Base-by-base conservation (phyloP, 2,329 filamentous ascomycete species). In the Stromatinia cepivora region DNA sequence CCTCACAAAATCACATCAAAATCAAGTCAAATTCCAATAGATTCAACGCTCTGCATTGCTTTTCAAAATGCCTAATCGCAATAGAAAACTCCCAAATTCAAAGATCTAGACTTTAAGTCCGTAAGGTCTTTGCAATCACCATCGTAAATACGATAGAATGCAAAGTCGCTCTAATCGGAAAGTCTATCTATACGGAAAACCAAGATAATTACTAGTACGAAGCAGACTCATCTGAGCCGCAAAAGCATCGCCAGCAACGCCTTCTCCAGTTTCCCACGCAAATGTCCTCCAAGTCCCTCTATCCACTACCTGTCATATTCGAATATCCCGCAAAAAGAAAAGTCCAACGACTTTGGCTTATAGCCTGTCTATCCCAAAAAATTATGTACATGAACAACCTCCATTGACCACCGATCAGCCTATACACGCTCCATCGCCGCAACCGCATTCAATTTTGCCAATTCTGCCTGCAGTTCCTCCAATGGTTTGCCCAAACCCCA, bases 401-500 rank as follows among this genome's bases (percentile, higher is more conserved):
- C 34, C 22, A 36, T 50, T 15, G n/a, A 25, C 34, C 22, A 36
- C 39, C 13, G n/a, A 25, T 63, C 61, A 52, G 20, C 17, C n/a
- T 52, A 64, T 25, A 52, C 34, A 42, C 10, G 15, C 17, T 25
- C 45, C n/a, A 8, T 22, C 20, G 46, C 34, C 9, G 61, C 31
- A 64, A 34, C 31, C 11, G 34, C 15, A 6, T 62, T 62, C 45
- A 67, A 17, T 34, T 53, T 67, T 45, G 46, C 56, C n/a, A 50
- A 48, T 67, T 62, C 56, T 13, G 56, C 56, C 3, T 62, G 22
- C 54, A 66, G 20, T 25, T 66, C 63, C 36, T 67, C 66, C 45
- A 67, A 39, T 13, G 42, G 42, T 34, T 61, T 67, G 11, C 66
- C 56, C 45, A 59, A 61, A 17, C 59, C 61, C 54, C 67, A 69